Conservation (phyloP, 2,329 filamentous ascomycete species). For the Sporothrix globosa region DNA sequence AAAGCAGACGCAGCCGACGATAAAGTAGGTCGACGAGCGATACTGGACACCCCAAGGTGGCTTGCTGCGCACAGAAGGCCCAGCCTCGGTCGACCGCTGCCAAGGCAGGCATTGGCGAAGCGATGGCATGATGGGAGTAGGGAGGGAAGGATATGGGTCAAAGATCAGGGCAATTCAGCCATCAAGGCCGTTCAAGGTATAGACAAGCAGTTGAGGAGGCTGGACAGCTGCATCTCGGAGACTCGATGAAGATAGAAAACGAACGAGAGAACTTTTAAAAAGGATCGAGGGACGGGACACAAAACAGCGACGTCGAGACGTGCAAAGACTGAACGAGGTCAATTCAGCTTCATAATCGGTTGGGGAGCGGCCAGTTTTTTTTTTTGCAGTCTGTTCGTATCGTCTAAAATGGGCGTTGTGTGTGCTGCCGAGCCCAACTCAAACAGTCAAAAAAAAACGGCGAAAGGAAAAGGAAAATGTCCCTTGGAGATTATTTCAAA, state of each 20-base stretch:
- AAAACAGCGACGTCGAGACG: background rate
- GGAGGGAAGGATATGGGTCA: background rate
- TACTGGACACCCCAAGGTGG: slow-evolving; percentile 44
- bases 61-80: slow-evolving; percentile 21
- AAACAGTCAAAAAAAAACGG: background rate
- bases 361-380: background rate
- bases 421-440: background rate
- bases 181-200: background rate
- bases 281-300: background rate
- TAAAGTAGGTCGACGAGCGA: slow-evolving; percentile 49
- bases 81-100: background rate
- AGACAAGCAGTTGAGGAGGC: background rate
- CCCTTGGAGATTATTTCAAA: background rate
- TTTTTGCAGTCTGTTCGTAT: background rate
- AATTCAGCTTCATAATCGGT: background rate
- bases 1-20: slow-evolving; percentile 43
- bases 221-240: slow-evolving; percentile 21
- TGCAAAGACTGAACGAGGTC: background rate
- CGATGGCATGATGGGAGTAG: background rate
- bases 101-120: background rate
- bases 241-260: background rate
- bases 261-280: background rate
- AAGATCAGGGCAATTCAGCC: background rate
- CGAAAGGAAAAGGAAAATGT: no score
- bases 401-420: background rate